These are phyloP conservation scores for Nyctanthes arbortristis DNA, from an alignment of 257 asterid species.

Conservation along the genomic window DNA sequence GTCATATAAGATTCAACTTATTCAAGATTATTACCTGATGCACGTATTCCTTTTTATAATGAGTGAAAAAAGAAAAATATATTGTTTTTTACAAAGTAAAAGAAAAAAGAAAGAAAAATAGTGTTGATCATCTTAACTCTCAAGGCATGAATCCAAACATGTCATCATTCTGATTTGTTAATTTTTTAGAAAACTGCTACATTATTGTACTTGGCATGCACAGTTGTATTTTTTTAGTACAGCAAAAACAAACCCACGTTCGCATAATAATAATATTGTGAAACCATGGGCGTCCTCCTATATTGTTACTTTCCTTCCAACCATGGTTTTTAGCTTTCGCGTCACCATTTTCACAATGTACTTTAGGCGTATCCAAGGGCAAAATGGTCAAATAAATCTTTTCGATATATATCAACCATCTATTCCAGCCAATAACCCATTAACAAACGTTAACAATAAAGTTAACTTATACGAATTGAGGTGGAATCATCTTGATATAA, in stretches of 20 bases:
- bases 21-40: too few relatives aligned
- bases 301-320: conserved; percentile 5
- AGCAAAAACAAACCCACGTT: conserved; percentile 16
- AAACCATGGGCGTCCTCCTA: conserved; percentile 45
- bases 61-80: too few relatives aligned
- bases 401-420: background rate
- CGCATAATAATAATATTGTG: background rate
- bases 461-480: background rate
- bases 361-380: too few relatives aligned
- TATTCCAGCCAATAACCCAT: background rate
- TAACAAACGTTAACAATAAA: too few relatives aligned
- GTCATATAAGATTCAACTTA: too few relatives aligned
- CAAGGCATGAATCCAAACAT: conserved; percentile 16
- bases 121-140: background rate
- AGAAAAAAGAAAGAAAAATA: too few relatives aligned
- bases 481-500: background rate
- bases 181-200: background rate
- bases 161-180: conserved; percentile 5
- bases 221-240: conserved; percentile 24
- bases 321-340: conserved; percentile 7
- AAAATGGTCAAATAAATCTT: conserved; percentile 1
- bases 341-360: background rate
- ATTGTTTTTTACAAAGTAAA: too few relatives aligned
- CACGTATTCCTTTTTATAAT: too few relatives aligned
- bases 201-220: conserved; percentile 28